A percentile compares a stretch with the other conserved stretches of the same genome.
phyloP scores from a whole-genome alignment of 2,329 filamentous ascomycete species.

The Trichophyton mentagrophytes region DNA sequence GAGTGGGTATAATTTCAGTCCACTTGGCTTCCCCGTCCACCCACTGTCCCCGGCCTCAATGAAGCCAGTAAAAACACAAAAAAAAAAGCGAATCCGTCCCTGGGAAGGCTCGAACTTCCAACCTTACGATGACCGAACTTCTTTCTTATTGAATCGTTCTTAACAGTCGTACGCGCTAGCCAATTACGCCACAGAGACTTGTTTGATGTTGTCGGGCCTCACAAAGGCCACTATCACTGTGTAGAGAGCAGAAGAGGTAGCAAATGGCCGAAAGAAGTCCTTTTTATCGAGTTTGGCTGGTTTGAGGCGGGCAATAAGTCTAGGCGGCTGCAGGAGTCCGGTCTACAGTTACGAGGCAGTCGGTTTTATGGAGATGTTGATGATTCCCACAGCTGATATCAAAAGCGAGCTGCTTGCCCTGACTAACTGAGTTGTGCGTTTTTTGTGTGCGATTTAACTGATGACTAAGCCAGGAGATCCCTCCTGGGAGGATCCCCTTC shows the following conservation, averaged over 20 bases:
- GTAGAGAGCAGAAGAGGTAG: neutral
- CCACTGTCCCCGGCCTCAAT: neutral
- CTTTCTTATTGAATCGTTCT: neutral
- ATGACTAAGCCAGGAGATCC: neutral
- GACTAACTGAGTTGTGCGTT: neutral
- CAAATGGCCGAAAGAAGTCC: neutral
- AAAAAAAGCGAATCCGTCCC: constrained; percentile 19
- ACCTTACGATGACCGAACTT: constrained; percentile 15
- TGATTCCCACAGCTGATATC: neutral
- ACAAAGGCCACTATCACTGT: neutral
- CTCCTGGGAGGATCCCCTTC: too few relatives aligned
- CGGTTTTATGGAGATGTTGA: too few relatives aligned
- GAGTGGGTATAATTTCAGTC: neutral
- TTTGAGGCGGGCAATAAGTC: neutral
- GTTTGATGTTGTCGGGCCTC: neutral
- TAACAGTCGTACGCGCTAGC: constrained; percentile 8
- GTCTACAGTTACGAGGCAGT: too few relatives aligned
- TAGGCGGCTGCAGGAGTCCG: too few relatives aligned
- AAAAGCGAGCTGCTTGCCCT: neutral
- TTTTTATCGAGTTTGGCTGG: neutral
- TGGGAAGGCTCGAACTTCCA: constrained; percentile 32
- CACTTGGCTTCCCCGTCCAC: neutral
- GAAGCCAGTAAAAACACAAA: constrained; percentile 1
- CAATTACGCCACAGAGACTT: constrained; percentile 8
- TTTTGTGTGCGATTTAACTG: neutral